Percentiles rank a stretch among this genome's conserved stretches.
Evolutionary conservation across 2,329 filamentous ascomycete genomes (phyloP).

Genomic region (Shiraia bambusicola): DNA sequence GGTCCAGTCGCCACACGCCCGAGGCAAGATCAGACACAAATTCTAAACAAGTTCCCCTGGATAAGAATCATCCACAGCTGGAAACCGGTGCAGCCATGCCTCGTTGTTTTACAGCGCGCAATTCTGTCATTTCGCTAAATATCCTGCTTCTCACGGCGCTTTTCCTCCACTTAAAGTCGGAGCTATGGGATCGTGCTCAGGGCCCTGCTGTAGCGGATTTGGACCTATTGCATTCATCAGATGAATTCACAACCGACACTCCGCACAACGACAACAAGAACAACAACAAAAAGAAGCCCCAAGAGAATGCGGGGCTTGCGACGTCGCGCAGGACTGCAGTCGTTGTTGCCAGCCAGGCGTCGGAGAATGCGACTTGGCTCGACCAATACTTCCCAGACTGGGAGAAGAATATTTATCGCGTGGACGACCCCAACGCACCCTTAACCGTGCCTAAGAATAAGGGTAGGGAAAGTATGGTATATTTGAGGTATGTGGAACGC

Average conservation of each 20-base stretch:
- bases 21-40: too few relatives aligned
- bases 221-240: constrained; percentile 14
- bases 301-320: constrained; percentile 13
- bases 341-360: constrained; percentile 43
- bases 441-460: constrained; percentile 51
- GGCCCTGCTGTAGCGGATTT: constrained; percentile 8
- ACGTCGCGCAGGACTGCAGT: constrained; percentile 33
- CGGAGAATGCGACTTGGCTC: constrained; percentile 47
- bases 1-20: too few relatives aligned
- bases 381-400: constrained; percentile 41
- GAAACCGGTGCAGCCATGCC: constrained; percentile 23
- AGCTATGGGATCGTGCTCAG: constrained; percentile 23
- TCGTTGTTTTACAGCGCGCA: constrained; percentile 31
- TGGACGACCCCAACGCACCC: constrained; percentile 42
- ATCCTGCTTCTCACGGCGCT: constrained; percentile 29
- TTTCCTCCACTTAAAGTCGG: constrained; percentile 33
- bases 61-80: too few relatives aligned
- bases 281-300: constrained; percentile 17
- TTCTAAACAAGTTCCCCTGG: too few relatives aligned
- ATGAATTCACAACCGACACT: constrained; percentile 11
- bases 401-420: constrained; percentile 47
- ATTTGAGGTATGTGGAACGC: constrained; percentile 45
- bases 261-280: constrained; percentile 6
- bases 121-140: constrained; percentile 24
- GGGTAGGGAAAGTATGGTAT: constrained; percentile 53